Conservation (phyloP, 2,329 filamentous ascomycete species). For the Aspergillus fijiensis region DNA sequence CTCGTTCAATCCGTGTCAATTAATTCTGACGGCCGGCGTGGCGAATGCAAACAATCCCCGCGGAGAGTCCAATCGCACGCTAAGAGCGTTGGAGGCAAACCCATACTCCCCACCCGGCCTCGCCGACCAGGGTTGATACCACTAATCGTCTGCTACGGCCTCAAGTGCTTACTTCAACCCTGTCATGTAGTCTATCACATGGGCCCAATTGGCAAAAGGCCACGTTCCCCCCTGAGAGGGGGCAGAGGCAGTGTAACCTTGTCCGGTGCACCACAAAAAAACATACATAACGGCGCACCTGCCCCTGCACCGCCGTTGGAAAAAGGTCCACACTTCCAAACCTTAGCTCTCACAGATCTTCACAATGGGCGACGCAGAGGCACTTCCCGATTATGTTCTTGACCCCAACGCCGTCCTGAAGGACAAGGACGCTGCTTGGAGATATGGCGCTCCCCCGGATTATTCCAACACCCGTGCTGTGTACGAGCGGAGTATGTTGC, state of each 20-base stretch:
- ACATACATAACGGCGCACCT: neutral
- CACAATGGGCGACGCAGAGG: constrained; percentile 8
- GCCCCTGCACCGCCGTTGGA: neutral
- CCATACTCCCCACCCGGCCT: neutral
- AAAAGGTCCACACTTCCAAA: neutral
- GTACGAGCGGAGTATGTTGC: constrained; percentile 55
- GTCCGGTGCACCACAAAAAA: neutral
- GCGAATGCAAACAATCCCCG: no score
- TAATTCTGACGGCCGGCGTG: neutral
- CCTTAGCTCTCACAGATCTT: neutral
- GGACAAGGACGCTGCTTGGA: constrained; percentile 57
- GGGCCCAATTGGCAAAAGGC: neutral
- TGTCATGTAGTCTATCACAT: neutral
- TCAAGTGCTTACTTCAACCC: neutral
- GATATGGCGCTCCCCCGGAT: constrained; percentile 61
- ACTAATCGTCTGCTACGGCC: neutral
- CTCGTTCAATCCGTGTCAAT: neutral
- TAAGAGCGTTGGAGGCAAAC: neutral
- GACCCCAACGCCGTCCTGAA: constrained; percentile 59
- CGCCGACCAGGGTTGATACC: neutral
- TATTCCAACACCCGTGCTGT: constrained; percentile 63
- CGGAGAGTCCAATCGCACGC: neutral
- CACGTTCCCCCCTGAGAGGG: neutral
- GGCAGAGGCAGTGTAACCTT: neutral
- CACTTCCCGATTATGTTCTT: constrained; percentile 58